Percentiles rank a stretch among this genome's conserved stretches.
phyloP scores from a whole-genome alignment of 306 rosid species.

The Prunus davidiana region DNA sequence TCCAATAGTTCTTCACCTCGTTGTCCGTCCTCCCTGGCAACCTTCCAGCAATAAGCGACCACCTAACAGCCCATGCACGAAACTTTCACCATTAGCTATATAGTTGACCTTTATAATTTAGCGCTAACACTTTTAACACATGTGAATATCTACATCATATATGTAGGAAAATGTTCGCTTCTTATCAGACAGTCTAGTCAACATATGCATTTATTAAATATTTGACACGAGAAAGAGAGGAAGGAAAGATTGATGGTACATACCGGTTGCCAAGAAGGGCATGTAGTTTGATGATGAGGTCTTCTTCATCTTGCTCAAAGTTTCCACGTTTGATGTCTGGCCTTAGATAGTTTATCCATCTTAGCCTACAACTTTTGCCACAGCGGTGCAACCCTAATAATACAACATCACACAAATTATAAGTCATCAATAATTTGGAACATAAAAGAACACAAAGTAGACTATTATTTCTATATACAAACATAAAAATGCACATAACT shows the following conservation, averaged over 20 bases:
- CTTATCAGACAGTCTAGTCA: background rate
- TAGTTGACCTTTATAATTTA: background rate
- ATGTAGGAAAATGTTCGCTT: background rate
- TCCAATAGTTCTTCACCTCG: slow-evolving; percentile 68
- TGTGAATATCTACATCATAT: background rate
- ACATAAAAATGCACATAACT: background rate
- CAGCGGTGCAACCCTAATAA: slow-evolving; percentile 59
- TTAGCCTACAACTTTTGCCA: slow-evolving; percentile 74
- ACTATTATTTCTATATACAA: background rate
- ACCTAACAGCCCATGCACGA: slow-evolving; percentile 30
- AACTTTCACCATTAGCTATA: background rate
- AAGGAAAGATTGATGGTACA: background rate
- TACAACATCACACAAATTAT: background rate
- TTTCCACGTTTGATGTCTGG: slow-evolving; percentile 72
- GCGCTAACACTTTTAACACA: background rate
- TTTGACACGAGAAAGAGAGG: background rate
- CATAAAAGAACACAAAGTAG: background rate
- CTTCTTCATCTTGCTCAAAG: slow-evolving; percentile 76
- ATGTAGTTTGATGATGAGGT: slow-evolving; percentile 71
- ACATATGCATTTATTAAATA: background rate
- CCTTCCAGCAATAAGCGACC: slow-evolving; percentile 72
- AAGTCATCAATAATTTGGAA: background rate
- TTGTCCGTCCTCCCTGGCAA: slow-evolving; percentile 59
- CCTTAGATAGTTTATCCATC: slow-evolving; percentile 71
- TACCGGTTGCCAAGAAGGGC: slow-evolving; percentile 84